Conservation (phyloP, 129 eudicot species). For the Arctium minus region DNA sequence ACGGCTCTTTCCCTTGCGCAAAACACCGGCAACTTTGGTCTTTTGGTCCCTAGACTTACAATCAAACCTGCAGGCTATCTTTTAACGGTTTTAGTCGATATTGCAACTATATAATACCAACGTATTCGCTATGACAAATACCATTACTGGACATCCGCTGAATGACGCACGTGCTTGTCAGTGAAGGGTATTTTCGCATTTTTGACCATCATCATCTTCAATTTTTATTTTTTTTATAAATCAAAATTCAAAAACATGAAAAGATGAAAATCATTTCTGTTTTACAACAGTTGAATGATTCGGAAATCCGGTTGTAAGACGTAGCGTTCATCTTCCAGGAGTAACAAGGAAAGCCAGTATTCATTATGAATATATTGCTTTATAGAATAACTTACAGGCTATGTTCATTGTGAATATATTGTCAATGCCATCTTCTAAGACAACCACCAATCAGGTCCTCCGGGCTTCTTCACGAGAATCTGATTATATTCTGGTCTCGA, state of each 20-base stretch:
- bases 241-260: not conserved
- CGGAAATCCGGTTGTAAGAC: not conserved
- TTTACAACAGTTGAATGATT: not conserved
- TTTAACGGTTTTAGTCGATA: no score
- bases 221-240: not conserved
- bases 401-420: no score
- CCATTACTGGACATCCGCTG: not conserved
- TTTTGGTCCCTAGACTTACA: not conserved
- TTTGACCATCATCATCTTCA: not conserved
- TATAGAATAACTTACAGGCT: not conserved
- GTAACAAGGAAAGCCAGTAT: not conserved
- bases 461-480: conserved; percentile 47
- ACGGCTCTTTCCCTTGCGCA: not conserved
- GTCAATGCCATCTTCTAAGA: conserved; percentile 11
- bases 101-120: not conserved
- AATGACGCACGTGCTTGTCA: not conserved
- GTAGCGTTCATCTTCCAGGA: not conserved
- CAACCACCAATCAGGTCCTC: conserved; percentile 64
- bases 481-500: conserved; percentile 55
- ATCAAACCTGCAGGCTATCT: not conserved
- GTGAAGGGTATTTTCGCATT: not conserved
- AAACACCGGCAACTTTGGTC: not conserved
- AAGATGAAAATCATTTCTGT: not conserved
- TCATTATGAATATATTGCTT: not conserved
- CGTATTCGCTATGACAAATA: not conserved